These are phyloP conservation scores for Yamadazyma jaroonii DNA, from an alignment of 1,139 yeast genomes.

Conservation along the genomic window DNA sequence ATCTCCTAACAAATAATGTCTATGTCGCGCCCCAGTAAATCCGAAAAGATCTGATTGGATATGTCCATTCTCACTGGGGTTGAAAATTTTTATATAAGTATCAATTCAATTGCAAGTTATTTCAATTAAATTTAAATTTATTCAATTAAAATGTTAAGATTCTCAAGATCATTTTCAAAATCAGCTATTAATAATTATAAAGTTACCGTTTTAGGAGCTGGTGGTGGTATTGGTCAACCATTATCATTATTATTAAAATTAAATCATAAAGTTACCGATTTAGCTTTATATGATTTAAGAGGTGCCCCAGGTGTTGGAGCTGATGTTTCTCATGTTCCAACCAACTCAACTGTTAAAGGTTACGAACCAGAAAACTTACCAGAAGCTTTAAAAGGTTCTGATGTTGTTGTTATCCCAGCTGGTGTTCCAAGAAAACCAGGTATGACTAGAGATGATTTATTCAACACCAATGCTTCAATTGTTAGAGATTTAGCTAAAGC, in stretches of 20 bases:
- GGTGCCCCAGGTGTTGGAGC: constrained; percentile 93
- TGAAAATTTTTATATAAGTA: constrained; percentile 1
- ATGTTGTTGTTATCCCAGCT: constrained; percentile 87
- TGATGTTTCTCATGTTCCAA: constrained; percentile 86
- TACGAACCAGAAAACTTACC: constrained; percentile 62
- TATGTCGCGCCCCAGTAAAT: too few species aligned
- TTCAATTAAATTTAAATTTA: background rate
- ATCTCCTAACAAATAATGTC: too few species aligned
- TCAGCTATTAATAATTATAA: constrained; percentile 62
- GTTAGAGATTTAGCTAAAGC: constrained; percentile 81
- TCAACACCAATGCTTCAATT: constrained; percentile 89
- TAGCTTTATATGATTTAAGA: constrained; percentile 83
- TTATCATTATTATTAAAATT: constrained; percentile 79
- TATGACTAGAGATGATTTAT: constrained; percentile 95
- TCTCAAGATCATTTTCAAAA: constrained; percentile 63
- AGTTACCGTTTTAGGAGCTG: constrained; percentile 76
- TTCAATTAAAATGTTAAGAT: constrained; percentile 2
- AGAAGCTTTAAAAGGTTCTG: constrained; percentile 67
- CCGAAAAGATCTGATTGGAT: constrained; percentile 1
- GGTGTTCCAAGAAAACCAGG: constrained; percentile 99
- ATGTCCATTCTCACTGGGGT: constrained; percentile 1
- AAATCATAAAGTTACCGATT: constrained; percentile 56
- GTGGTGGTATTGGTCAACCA: constrained; percentile 94
- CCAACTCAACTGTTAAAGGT: constrained; percentile 69
- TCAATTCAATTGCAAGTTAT: background rate